Conservation (phyloP, 1,139 yeast species). For the Diutina rugosa region DNA sequence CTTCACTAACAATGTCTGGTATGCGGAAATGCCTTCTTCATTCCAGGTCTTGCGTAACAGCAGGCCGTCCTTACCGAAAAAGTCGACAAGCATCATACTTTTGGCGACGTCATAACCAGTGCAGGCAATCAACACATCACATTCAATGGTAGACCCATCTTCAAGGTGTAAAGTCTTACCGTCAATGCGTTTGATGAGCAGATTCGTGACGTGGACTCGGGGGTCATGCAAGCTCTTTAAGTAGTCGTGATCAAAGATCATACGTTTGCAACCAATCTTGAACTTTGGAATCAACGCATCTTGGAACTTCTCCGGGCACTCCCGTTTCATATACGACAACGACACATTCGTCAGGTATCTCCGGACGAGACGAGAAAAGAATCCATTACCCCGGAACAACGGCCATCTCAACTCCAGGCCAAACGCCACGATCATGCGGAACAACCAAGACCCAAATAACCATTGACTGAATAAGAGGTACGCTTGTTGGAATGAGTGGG, state of each 20-base stretch:
- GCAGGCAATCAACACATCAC: conserved; percentile 32
- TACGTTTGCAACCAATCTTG: conserved; percentile 31
- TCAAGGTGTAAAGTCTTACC: conserved; percentile 18
- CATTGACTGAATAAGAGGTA: conserved; percentile 16
- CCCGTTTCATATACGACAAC: conserved; percentile 15
- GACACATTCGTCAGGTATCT: conserved; percentile 12
- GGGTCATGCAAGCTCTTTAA: conserved; percentile 22
- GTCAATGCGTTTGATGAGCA: conserved; percentile 15
- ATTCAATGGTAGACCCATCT: conserved; percentile 17
- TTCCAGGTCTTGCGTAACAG: conserved; percentile 15
- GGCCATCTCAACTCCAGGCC: conserved; percentile 25
- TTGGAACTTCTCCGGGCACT: conserved; percentile 22
- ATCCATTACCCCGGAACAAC: conserved; percentile 19
- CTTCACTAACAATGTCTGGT: conserved; percentile 19
- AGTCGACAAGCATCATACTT: conserved; percentile 7
- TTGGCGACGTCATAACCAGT: conserved; percentile 19
- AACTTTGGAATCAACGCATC: conserved; percentile 22
- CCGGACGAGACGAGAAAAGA: conserved; percentile 15
- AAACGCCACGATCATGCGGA: conserved; percentile 17
- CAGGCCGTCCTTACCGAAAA: conserved; percentile 18
- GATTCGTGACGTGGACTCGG: conserved; percentile 15
- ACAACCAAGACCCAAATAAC: conserved; percentile 13
- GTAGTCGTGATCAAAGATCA: conserved; percentile 26
- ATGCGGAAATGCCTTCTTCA: conserved; percentile 12
- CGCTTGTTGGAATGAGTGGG: conserved; percentile 10